Base-by-base conservation (phyloP, 2,329 filamentous ascomycete genomes). In the Cytospora leucostoma region DNA sequence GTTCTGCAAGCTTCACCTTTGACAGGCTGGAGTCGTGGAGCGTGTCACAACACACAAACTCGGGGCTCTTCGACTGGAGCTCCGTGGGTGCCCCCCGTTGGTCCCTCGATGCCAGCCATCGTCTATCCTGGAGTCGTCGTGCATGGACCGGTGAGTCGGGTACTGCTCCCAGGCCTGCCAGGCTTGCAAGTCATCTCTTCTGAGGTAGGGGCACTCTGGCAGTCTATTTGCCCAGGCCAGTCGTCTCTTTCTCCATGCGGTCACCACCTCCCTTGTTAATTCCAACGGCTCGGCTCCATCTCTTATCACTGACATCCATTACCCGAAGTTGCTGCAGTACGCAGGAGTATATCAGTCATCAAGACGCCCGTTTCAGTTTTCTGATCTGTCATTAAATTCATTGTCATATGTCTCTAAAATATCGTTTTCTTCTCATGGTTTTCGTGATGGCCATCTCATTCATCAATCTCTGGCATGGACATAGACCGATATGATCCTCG, bases 361-460 rank as follows among this genome's bases (percentile, higher is more conserved):
- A 37, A 27, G 19, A 49, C 47, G 49, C 27, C 37, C 63, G 47
- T 33, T 44, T 52, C 38, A 55, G 17, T 21, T 56, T 53, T 65
- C 32, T 56, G 57, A 65, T 63, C 53, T 60, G 53, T 63, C 61
- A 65, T 19, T 65, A 63, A 27, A 50, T 54, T 40, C 19, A 38
- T 15, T 49, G 40, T 54, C 64, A 50, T 13, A 33, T 62, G 38
- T 10, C 10, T 33, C 11, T 13, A 32, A 1, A 7, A 33, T 11
- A 8, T 15, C 37, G 11, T 37, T 35, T 37, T 35, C 47, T 53
- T 19, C 44, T n/a, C 35, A 11, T 53, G 11, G 11, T 59, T 21
- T 33, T 52, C 54, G 34, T 47, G 15, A 52, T 32, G 15, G 32
- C 37, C 33, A 15, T 49, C 32, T 38, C 37, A 61, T 55, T 55